These are phyloP conservation scores for Potentilla sterilis DNA, from an alignment of 306 rosid species.

Conservation along the genomic window DNA sequence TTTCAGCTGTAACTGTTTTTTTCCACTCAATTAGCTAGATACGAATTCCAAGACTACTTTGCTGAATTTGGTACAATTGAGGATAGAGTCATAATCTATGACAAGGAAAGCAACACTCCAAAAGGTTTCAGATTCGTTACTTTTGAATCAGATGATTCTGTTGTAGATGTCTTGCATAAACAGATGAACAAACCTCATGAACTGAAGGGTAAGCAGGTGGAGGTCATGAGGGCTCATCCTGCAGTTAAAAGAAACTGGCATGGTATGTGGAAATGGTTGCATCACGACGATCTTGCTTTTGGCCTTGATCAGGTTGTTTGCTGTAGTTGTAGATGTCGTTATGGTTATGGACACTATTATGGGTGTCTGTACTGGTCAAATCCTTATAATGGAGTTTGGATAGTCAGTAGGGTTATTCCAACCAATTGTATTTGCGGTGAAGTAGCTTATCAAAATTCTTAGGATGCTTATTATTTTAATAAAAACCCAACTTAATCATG, in stretches of 20 bases:
- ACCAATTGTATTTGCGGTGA: not conserved
- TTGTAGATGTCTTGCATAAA: not conserved
- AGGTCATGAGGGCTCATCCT: constrained; percentile 13
- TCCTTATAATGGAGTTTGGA: not conserved
- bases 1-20: no score
- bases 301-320: not conserved
- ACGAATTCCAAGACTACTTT: constrained; percentile 17
- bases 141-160: constrained; percentile 2
- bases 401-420: not conserved
- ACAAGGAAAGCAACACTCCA: not conserved
- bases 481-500: not conserved
- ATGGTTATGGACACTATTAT: not conserved
- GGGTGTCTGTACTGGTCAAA: not conserved
- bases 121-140: constrained; percentile 22
- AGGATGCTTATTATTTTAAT: not conserved
- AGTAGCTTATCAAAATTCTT: not conserved
- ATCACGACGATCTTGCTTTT: not conserved
- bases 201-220: constrained; percentile 7
- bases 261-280: not conserved
- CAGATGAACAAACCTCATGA: not conserved
- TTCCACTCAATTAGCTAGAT: no score
- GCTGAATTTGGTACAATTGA: constrained; percentile 8
- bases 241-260: not conserved
- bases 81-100: not conserved
- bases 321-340: not conserved